phyloP scores from a whole-genome alignment of 352 stramenopile species.

The Aphanomyces invadans region DNA sequence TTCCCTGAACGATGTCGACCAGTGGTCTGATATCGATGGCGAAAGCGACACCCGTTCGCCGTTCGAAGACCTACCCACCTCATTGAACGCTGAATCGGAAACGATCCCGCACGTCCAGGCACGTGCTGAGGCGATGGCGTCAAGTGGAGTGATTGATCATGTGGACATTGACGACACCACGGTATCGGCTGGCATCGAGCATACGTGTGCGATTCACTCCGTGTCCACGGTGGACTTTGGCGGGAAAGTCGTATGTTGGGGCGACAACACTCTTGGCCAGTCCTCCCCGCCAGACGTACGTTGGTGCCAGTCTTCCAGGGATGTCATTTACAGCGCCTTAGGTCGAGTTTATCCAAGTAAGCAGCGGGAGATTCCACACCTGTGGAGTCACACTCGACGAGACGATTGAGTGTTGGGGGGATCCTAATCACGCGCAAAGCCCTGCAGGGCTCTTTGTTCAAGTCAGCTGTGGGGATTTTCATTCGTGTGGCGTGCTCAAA shows the following conservation, averaged over 20 bases:
- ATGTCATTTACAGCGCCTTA: conserved; percentile 14
- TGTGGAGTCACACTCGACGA: conserved; percentile 72
- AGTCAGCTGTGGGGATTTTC: conserved; percentile 73
- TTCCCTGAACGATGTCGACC: neutral
- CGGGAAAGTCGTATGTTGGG: conserved; percentile 72
- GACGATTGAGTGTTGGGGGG: conserved; percentile 70
- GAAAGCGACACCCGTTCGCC: no score
- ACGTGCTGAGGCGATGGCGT: neutral
- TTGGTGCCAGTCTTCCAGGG: neutral
- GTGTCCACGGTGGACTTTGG: conserved; percentile 56
- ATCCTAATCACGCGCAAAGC: conserved; percentile 37
- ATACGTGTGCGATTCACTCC: conserved; percentile 74
- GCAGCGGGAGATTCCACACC: conserved; percentile 57
- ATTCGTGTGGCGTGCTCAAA: conserved; percentile 73
- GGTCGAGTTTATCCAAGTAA: conserved; percentile 76
- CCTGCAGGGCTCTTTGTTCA: conserved; percentile 69
- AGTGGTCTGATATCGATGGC: neutral
- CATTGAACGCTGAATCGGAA: no score
- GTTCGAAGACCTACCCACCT: no score
- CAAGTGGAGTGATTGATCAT: conserved; percentile 32
- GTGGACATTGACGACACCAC: conserved; percentile 70
- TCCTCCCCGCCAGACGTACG: conserved; percentile 36
- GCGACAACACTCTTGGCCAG: conserved; percentile 52
- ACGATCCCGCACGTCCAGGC: neutral
- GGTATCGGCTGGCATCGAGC: conserved; percentile 64